phyloP scores from a whole-genome alignment of 2,329 filamentous ascomycete species.

The Venturia oleaginea region DNA sequence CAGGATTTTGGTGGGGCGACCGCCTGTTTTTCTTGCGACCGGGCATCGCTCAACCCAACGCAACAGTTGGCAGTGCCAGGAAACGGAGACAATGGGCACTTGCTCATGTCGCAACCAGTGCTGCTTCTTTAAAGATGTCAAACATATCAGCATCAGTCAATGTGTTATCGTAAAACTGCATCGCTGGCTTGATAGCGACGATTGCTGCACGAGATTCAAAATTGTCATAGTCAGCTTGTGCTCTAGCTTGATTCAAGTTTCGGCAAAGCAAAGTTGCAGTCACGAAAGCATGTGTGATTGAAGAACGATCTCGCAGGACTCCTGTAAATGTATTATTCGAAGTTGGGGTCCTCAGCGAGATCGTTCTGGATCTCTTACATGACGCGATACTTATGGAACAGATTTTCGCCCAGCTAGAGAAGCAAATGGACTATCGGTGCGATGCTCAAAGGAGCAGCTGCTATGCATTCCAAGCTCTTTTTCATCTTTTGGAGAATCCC shows the following conservation, averaged over 20 bases:
- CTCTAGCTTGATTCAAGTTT: too few relatives aligned
- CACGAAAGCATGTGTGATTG: background rate
- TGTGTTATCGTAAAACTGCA: background rate
- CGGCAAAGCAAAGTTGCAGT: background rate
- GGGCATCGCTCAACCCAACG: background rate
- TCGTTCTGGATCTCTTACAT: background rate
- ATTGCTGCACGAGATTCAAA: background rate
- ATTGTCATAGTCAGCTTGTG: background rate
- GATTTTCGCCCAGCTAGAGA: background rate
- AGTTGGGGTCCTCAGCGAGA: background rate
- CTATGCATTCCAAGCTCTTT: slow-evolving; percentile 1
- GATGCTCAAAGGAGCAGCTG: background rate
- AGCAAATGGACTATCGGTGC: background rate
- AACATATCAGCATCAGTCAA: background rate
- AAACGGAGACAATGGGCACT: background rate
- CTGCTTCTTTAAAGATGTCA: background rate
- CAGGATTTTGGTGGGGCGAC: background rate
- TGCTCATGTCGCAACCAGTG: background rate
- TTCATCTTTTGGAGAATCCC: background rate
- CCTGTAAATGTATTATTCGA: background rate
- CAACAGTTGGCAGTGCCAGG: background rate
- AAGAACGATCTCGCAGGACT: background rate
- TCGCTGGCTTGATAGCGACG: background rate
- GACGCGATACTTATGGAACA: background rate
- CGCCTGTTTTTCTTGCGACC: slow-evolving; percentile 1